These are phyloP conservation scores for Colletotrichum tropicale DNA, from an alignment of 2,329 filamentous ascomycete species.

Conservation along the genomic window DNA sequence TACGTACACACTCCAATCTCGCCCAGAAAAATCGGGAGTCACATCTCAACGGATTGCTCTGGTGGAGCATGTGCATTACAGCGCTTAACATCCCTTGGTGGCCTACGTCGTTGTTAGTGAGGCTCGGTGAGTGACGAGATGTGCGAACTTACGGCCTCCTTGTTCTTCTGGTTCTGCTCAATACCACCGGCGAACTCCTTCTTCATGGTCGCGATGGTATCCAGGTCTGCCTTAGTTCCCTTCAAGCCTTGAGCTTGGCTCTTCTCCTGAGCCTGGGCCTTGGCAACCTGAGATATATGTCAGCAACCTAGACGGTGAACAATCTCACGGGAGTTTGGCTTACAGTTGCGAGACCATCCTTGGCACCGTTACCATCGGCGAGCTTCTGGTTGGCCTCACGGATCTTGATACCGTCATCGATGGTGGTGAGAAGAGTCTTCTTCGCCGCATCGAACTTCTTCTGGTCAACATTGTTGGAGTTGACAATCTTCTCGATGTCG, in stretches of 20 bases:
- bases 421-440: constrained; percentile 21
- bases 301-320: background rate
- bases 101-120: background rate
- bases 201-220: background rate
- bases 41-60: background rate
- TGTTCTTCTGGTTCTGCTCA: constrained; percentile 20
- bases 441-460: constrained; percentile 19
- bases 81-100: background rate
- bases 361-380: constrained; percentile 16
- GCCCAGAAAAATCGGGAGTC: background rate
- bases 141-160: background rate
- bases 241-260: background rate
- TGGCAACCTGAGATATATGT: background rate
- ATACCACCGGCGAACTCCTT: constrained; percentile 23
- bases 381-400: constrained; percentile 26
- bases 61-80: background rate
- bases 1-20: background rate
- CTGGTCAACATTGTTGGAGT: constrained; percentile 4
- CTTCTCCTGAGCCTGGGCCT: background rate
- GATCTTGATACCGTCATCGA: constrained; percentile 26
- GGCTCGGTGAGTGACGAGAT: accelerated
- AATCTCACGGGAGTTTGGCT: background rate
- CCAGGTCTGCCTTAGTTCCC: background rate
- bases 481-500: constrained; percentile 8
- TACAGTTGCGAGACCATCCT: constrained; percentile 21